Evolutionary conservation across 2,329 filamentous ascomycete genomes (phyloP), one percentile per base, ranked within the genome.

Genomic region (Aureobasidium pullulans): DNA sequence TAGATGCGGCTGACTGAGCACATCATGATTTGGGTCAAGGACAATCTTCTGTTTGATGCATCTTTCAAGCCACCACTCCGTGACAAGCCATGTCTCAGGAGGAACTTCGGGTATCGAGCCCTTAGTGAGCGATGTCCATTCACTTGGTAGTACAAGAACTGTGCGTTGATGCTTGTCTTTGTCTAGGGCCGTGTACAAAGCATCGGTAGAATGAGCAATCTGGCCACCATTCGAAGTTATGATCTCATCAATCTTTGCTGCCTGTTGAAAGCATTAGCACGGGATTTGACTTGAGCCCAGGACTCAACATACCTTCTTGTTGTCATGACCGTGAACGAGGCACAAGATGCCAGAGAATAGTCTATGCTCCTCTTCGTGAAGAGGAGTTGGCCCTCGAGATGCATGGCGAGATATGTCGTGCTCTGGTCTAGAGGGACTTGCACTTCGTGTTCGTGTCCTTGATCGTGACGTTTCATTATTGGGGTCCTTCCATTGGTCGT

Each of bases 11-110:
- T 84, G 84, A 61, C 90, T 91, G 28, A 95, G 81, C 42, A 89
- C 80, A 69, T 94, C 85, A 4, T 83, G 78, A 54, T 79, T 76
- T 5, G 91, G 90, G 32, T 87, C 77, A 48, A 90, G 79, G 65
- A 93, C 82, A 29, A 75, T 76, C 71, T 89, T 94, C 63, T 84
- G 83, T 69, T 92, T 85, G 40, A 99, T 77, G 70, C 93, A 97
- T 49, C 85, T 84, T 74, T 99, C 94, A 56, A 99, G 80, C 82
- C 93, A 99, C 80, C 94, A 95, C 69, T 96, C 91, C 10, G 91
- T 97, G 34, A 96, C 85, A 13, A 79, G 68, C 49, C 78, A 71
- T 11, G 68, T 69, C 39, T 61, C 63, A n/a, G 61, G 19, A 15
- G 69, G 65, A 13, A 70, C 60, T 10, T 60, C 60, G 31, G 69